Conservation (phyloP, 2,329 filamentous ascomycete species). For the Aspergillus alliaceus region DNA sequence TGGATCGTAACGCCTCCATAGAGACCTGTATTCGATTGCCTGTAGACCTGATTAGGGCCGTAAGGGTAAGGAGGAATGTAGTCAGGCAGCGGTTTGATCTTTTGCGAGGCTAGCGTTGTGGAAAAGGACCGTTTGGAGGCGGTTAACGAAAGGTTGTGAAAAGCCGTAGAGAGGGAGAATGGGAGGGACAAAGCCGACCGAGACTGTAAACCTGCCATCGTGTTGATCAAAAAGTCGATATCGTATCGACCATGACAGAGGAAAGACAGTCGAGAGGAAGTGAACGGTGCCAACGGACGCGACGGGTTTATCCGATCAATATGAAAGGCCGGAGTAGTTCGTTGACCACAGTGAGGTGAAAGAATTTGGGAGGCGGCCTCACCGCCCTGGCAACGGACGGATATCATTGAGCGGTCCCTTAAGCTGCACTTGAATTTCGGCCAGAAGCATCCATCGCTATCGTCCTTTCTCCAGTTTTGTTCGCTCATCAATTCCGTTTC, state of each 20-base stretch:
- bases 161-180: slow-evolving; percentile 38
- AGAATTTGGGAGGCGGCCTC: slow-evolving; percentile 34
- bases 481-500: slow-evolving; percentile 10
- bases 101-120: slow-evolving; percentile 34
- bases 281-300: background rate
- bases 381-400: slow-evolving; percentile 33
- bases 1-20: slow-evolving; percentile 48
- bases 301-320: slow-evolving; percentile 1
- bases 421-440: slow-evolving; percentile 34
- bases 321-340: slow-evolving; percentile 18
- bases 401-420: slow-evolving; percentile 32
- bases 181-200: slow-evolving; percentile 32
- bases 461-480: slow-evolving; percentile 6
- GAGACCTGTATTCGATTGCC: slow-evolving; percentile 49
- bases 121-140: slow-evolving; percentile 40
- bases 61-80: slow-evolving; percentile 49
- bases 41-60: slow-evolving; percentile 43
- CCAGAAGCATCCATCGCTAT: slow-evolving; percentile 24
- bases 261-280: background rate
- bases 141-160: slow-evolving; percentile 40
- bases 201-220: slow-evolving; percentile 33
- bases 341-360: slow-evolving; percentile 17
- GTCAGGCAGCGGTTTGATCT: slow-evolving; percentile 33
- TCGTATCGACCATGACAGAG: slow-evolving; percentile 16
- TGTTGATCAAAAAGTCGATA: slow-evolving; percentile 11